Conservation (phyloP, 208 protist genomes). For the Wallacemonas sp. region DNA sequence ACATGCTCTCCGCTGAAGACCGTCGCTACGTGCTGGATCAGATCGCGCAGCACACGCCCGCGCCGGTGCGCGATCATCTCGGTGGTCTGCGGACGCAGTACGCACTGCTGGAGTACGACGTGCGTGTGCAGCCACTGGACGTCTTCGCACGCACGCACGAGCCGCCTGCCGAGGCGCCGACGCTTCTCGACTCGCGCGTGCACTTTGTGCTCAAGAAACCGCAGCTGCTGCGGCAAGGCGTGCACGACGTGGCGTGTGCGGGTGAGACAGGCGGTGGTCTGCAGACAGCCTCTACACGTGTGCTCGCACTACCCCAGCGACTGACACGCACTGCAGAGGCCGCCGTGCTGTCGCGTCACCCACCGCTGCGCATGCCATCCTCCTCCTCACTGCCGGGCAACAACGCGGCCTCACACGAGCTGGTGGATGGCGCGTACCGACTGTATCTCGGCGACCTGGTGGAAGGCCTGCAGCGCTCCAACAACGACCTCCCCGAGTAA, state of each 20-base stretch:
- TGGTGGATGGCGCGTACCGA: conserved; percentile 39
- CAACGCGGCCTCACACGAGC: conserved; percentile 13
- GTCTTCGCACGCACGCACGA: conserved; percentile 40
- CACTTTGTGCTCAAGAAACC: conserved; percentile 64
- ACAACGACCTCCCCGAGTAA: conserved; percentile 29
- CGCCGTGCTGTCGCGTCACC: not conserved
- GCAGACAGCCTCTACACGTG: too few species aligned
- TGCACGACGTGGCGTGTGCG: conserved; percentile 3
- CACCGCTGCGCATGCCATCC: conserved; percentile 18
- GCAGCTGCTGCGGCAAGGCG: conserved; percentile 35
- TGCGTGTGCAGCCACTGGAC: conserved; percentile 36
- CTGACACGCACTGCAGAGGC: not conserved
- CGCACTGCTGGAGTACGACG: conserved; percentile 67
- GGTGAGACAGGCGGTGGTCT: not conserved
- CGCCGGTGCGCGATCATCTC: conserved; percentile 29
- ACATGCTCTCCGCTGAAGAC: conserved; percentile 57
- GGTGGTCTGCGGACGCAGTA: conserved; percentile 73
- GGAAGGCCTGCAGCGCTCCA: conserved; percentile 48
- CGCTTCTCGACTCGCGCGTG: conserved; percentile 55
- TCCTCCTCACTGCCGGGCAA: not conserved
- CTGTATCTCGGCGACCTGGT: conserved; percentile 54
- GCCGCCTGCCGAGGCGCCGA: conserved; percentile 38
- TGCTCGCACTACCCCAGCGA: not conserved
- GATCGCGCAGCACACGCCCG: conserved; percentile 19
- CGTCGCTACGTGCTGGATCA: conserved; percentile 67